Evolutionary conservation across 345 rosid genomes (phyloP).

Genomic region (Gossypium herbaceum): DNA sequence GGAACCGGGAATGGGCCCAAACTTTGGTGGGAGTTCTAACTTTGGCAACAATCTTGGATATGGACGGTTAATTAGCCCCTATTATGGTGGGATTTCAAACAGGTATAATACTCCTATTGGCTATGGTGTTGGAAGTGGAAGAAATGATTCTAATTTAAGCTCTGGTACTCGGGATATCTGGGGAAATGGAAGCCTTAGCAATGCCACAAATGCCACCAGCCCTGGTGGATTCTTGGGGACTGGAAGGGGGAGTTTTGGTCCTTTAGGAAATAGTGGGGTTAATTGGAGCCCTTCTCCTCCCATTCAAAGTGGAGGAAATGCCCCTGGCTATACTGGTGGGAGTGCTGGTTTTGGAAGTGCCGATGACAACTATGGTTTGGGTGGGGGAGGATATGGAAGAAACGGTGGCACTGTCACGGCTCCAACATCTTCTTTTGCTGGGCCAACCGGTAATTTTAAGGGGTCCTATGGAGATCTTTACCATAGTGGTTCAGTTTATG

Average conservation of each 20-base stretch:
- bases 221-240: slow-evolving; percentile 43
- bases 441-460: slow-evolving; percentile 48
- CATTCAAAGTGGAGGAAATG: slow-evolving; percentile 39
- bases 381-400: slow-evolving; percentile 56
- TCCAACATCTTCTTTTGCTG: slow-evolving; percentile 56
- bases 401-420: slow-evolving; percentile 42
- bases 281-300: slow-evolving; percentile 63
- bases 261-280: slow-evolving; percentile 40
- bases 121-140: slow-evolving; percentile 42
- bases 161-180: slow-evolving; percentile 60
- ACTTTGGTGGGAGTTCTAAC: slow-evolving; percentile 57
- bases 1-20: slow-evolving; percentile 60
- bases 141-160: slow-evolving; percentile 55
- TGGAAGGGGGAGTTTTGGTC: slow-evolving; percentile 57
- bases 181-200: slow-evolving; percentile 64
- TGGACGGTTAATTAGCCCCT: slow-evolving; percentile 56
- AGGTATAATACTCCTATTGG: slow-evolving; percentile 72
- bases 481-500: slow-evolving; percentile 56
- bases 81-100: slow-evolving; percentile 51
- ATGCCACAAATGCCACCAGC: slow-evolving; percentile 37
- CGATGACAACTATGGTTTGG: slow-evolving; percentile 39
- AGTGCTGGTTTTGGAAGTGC: slow-evolving; percentile 36
- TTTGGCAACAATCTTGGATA: slow-evolving; percentile 58
- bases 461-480: slow-evolving; percentile 64
- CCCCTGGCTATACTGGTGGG: slow-evolving; percentile 34